Base-by-base conservation (phyloP, 768 basidiomycete genomes). In the Lenzites betulinus region DNA sequence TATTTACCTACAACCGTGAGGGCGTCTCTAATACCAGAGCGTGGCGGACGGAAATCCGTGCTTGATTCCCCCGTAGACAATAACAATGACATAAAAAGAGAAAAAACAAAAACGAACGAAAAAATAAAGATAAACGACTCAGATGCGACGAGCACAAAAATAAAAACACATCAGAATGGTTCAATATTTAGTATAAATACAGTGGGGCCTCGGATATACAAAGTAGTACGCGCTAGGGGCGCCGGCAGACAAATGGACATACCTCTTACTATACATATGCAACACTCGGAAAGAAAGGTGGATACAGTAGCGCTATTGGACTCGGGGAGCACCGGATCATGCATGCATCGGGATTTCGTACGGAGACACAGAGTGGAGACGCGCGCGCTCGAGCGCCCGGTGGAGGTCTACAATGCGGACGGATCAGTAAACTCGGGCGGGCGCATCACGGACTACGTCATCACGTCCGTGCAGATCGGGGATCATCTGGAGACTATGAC, bases 291-390 rank as follows among this genome's bases (percentile, higher is more conserved):
- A 22, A 26, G 23, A 25, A 22, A 54, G 33, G 48, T 41, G 8
- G 60, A 67, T 25, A n/a, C 55, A n/a, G 39, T 30, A 16, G 63
- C 44, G 15, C 38, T 72, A 1, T 12, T 72, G 6, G 66, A 71
- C 33, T 66, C 64, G 30, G 69, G 71, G 0, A 59, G 64, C 25
- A 72, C 67, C 1, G 67, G 67, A 0, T 70, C 64, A 7, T 68
- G 60, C 20, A 64, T 71, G 3, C 55, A 60, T 54, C n/a, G 42
- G 13, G 52, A 63, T 38, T 53, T 63, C 8, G 65, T 60, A 9
- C 15, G 43, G 38, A 26, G 51, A 35, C 39, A 28, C 53, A 39
- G 54, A 2, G 42, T 66, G 7, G 36, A 39, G 2, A 35, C 28
- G 38, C 18, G 38, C 2, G 23, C 42, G 20, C 50, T 60, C 39